Base-by-base conservation (phyloP, 2,329 filamentous ascomycete species). In the Pestalotiopsis fici region DNA sequence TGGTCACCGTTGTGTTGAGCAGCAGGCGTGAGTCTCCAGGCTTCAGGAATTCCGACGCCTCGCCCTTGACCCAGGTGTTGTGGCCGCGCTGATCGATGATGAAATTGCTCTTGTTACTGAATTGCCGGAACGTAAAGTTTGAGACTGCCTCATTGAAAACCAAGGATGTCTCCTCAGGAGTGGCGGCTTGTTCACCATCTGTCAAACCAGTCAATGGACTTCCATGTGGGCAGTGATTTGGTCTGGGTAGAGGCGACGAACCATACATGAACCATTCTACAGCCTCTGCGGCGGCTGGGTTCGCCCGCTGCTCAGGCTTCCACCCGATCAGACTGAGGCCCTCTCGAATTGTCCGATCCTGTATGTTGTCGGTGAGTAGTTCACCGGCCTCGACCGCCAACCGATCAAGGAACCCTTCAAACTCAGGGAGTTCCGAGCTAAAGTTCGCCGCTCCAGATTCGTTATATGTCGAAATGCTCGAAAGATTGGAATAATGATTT, bases 81-180 rank as follows among this genome's bases (percentile, higher is more conserved):
- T 63, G 39, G 1, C 60, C 59, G 27, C 59, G 59, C 11, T 61
- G 59, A 13, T 61, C 35, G 7, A 50, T 50, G 11, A 27, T 50
- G 39, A 63, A 54, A 11, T 47, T 63, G 11, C 50, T 63, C 37
- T 63, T 23, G 35, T 63, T 21, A 13, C 60, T 63, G 37, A 85
- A 91, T 67, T 89, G 85, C 68, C 89, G 85, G 71, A 88, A 91
- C 0, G 88, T 90, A 9, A 88, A 78, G 72, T 92, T 92, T 57
- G 87, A 83, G 2, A 82, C 85, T 0, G 86, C 83, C 15, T 84
- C 79, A 0, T 55, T 67, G n/a, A n/a, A 54, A 5, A 43, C 18
- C 4, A 50, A 25, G 4, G 55, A 57, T 39, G 62, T 54, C 56
- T 63, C 60, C 13, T 61, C 60, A 0, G 60, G 60, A 1, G 68